Evolutionary conservation across 805 yeast genomes (phyloP).

Genomic region (Yarrowia sp.): DNA sequence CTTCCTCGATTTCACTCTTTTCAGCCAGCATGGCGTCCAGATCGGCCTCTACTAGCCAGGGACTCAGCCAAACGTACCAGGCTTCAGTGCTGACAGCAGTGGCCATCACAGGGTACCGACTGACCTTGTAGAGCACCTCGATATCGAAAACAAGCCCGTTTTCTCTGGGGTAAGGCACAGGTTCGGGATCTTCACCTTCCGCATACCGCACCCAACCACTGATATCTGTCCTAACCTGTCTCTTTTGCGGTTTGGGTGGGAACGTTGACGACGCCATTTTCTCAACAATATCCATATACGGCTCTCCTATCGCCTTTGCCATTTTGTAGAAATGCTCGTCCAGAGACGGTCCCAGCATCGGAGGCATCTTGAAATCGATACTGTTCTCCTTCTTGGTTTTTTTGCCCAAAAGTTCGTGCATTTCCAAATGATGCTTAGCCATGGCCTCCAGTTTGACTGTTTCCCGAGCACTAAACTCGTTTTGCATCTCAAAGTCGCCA

Average conservation of each 20-base stretch:
- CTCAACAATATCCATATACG: conserved; percentile 63
- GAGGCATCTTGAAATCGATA: conserved; percentile 61
- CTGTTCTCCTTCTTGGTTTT: conserved; percentile 69
- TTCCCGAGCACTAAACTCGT: conserved; percentile 6
- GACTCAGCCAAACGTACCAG: conserved; percentile 97
- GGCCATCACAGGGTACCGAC: conserved; percentile 80
- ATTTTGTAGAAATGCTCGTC: conserved; percentile 83
- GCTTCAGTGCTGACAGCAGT: conserved; percentile 77
- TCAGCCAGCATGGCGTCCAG: no score
- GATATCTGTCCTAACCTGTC: conserved; percentile 54
- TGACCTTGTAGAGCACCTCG: conserved; percentile 79
- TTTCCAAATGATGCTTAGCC: conserved; percentile 65
- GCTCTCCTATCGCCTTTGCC: conserved; percentile 65
- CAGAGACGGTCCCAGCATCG: conserved; percentile 69
- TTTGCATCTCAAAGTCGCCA: conserved; percentile 38
- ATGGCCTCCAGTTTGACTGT: conserved; percentile 54
- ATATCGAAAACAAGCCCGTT: conserved; percentile 83
- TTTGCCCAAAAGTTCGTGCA: conserved; percentile 77
- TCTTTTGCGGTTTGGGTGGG: conserved; percentile 57
- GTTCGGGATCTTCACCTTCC: conserved; percentile 58
- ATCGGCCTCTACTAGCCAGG: conserved; percentile 53
- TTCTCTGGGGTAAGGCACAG: conserved; percentile 74
- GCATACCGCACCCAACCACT: conserved; percentile 87
- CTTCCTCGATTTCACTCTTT: not conserved
- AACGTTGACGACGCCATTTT: conserved; percentile 53